A percentile compares a stretch with the other conserved stretches of the same genome.
Evolutionary conservation across 2,329 filamentous ascomycete species (phyloP).

Genomic region (Madurella mycetomatis): DNA sequence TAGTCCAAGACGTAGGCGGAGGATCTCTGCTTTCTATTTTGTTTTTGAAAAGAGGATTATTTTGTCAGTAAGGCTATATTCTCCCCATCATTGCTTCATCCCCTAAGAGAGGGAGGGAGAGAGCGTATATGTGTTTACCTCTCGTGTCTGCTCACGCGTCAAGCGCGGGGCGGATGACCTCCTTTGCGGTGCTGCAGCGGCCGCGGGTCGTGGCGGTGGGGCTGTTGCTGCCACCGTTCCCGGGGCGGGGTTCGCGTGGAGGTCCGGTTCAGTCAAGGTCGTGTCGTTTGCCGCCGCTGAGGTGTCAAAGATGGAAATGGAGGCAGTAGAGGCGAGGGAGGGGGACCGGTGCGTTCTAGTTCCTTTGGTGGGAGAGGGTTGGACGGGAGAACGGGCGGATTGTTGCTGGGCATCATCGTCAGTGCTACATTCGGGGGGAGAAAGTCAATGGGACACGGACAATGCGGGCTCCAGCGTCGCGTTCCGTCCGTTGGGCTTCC

Average conservation of each 20-base stretch:
- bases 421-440: neutral
- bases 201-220: neutral
- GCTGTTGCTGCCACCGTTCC: constrained; percentile 1
- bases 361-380: neutral
- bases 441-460: neutral
- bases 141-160: constrained; percentile 50
- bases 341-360: constrained; percentile 8
- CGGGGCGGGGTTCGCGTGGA: constrained; percentile 18
- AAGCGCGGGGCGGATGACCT: constrained; percentile 23
- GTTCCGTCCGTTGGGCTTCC: neutral
- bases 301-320: constrained; percentile 48
- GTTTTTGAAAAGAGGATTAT: neutral
- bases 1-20: constrained; percentile 64
- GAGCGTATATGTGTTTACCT: constrained; percentile 35
- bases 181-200: neutral
- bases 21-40: constrained; percentile 56
- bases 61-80: neutral
- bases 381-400: neutral
- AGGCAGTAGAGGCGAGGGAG: constrained; percentile 35
- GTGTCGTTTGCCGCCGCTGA: constrained; percentile 45
- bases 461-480: neutral
- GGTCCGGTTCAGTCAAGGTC: constrained; percentile 46
- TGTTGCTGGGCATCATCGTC: neutral
- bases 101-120: too few species aligned
- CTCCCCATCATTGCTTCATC: neutral